Evolutionary conservation across 129 eudicot genomes (phyloP).

Genomic region (Flaveria sonorensis): DNA sequence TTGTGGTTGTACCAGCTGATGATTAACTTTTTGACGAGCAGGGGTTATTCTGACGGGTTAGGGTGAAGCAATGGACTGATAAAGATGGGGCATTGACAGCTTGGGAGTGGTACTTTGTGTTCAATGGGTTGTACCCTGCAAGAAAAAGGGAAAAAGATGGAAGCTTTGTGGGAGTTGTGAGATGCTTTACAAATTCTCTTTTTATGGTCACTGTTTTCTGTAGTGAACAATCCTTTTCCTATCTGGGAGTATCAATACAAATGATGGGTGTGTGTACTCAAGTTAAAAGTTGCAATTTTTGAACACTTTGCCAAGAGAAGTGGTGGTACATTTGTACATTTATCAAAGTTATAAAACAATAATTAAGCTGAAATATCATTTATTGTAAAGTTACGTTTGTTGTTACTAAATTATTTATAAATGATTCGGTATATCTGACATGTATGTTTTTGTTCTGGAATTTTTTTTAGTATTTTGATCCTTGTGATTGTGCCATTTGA

Average conservation of each 20-base stretch:
- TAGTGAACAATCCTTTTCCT: slow-evolving; percentile 22
- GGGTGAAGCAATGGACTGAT: slow-evolving; percentile 36
- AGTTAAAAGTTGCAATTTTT: slow-evolving; percentile 6
- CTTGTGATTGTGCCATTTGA: too few relatives aligned
- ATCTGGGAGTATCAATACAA: slow-evolving; percentile 34
- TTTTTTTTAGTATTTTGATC: too few relatives aligned
- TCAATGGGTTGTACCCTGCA: slow-evolving; percentile 20
- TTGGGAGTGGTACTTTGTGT: slow-evolving; percentile 26
- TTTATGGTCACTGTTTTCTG: slow-evolving; percentile 44
- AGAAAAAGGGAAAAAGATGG: neutral
- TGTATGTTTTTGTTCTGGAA: too few relatives aligned
- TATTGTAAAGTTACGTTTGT: too few relatives aligned
- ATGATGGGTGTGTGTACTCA: slow-evolving; percentile 21
- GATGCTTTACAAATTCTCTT: slow-evolving; percentile 38
- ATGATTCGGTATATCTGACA: too few relatives aligned
- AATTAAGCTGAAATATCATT: neutral
- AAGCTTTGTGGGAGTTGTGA: slow-evolving; percentile 11
- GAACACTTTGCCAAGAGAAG: neutral
- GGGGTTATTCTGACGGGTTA: slow-evolving; percentile 30
- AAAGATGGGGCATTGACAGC: slow-evolving; percentile 31
- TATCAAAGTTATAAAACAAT: neutral
- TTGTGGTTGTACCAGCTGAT: slow-evolving; percentile 38
- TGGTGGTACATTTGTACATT: neutral
- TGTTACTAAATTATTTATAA: too few relatives aligned
- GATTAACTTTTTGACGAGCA: slow-evolving; percentile 41